Conservation (phyloP, 495 filamentous ascomycete genomes). For the Xylaria acuta region DNA sequence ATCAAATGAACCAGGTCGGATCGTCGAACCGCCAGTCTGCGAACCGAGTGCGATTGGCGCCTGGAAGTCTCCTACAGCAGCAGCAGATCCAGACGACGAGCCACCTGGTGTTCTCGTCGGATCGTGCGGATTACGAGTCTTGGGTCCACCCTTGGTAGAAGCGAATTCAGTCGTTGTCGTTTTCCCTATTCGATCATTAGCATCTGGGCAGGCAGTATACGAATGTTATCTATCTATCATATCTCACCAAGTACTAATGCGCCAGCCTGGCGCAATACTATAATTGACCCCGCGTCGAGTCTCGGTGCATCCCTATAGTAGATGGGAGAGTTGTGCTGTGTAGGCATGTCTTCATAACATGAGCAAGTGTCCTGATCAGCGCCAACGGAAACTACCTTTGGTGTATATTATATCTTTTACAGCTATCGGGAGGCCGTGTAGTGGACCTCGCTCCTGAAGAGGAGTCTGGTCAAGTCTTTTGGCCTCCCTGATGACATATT, state of each 20-base stretch:
- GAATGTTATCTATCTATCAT: background rate
- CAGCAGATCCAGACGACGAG: constrained; percentile 60
- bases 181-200: constrained; percentile 37
- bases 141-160: constrained; percentile 42
- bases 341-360: constrained; percentile 56
- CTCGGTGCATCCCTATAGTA: constrained; percentile 46
- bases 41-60: constrained; percentile 55
- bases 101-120: constrained; percentile 57
- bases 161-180: constrained; percentile 62
- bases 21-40: constrained; percentile 58
- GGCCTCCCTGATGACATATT: constrained; percentile 57
- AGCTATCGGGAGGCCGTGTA: constrained; percentile 61
- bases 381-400: constrained; percentile 46
- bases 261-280: constrained; percentile 52
- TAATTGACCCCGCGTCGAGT: constrained; percentile 51
- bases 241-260: constrained; percentile 57
- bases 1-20: constrained; percentile 61
- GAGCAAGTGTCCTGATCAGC: constrained; percentile 7
- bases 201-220: background rate
- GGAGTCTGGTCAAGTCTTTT: constrained; percentile 57
- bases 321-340: constrained; percentile 56
- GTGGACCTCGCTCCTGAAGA: constrained; percentile 51
- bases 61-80: constrained; percentile 59
- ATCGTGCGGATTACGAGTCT: constrained; percentile 57
- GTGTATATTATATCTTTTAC: constrained; percentile 67